phyloP scores from a whole-genome alignment of 331 rosid species.

The Prunus yedoensis region DNA sequence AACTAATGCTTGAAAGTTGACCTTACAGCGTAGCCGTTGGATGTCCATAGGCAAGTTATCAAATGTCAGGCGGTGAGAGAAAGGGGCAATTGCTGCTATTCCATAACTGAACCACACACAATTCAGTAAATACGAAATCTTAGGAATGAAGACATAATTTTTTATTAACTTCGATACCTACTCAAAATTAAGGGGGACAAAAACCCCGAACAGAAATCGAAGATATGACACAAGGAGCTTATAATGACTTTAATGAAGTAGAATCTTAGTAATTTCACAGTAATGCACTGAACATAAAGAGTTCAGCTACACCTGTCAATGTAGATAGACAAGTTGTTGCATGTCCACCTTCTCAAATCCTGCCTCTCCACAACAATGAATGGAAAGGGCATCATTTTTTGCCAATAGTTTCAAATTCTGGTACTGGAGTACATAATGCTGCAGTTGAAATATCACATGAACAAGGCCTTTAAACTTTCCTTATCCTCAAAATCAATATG shows the following conservation, averaged over 20 bases:
- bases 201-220: neutral
- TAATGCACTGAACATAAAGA: neutral
- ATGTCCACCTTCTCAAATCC: neutral
- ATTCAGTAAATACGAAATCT: conserved; percentile 21
- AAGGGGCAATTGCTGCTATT: conserved; percentile 86
- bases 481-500: too few species aligned
- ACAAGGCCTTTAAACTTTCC: too few species aligned
- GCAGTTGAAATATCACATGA: conserved; percentile 2
- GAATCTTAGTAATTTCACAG: neutral
- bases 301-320: neutral
- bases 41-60: conserved; percentile 84
- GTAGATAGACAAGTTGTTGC: neutral
- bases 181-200: neutral
- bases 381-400: neutral
- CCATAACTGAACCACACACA: conserved; percentile 58
- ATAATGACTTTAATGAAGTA: neutral
- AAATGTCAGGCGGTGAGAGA: conserved; percentile 84
- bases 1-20: conserved; percentile 77
- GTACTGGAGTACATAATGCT: neutral
- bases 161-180: neutral
- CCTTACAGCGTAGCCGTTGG: conserved; percentile 77
- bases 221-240: neutral
- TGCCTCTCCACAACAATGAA: neutral
- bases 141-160: conserved; percentile 6
- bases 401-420: neutral